Evolutionary conservation across 305 asterid species (phyloP).

Genomic region (Galium porrigens): DNA sequence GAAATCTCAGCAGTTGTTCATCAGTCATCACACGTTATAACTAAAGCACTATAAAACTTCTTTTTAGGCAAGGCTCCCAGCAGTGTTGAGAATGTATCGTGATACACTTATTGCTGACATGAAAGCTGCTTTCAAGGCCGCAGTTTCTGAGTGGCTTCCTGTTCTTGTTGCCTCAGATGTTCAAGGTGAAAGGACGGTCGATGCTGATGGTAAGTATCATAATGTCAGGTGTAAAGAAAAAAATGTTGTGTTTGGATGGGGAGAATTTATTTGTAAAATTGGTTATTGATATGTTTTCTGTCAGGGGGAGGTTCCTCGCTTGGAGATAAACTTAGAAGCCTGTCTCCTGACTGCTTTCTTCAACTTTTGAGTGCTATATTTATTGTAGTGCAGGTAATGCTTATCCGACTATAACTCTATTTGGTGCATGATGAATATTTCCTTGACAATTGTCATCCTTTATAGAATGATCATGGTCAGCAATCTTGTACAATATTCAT

Average conservation of each 20-base stretch:
- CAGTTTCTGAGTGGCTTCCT: slow-evolving; percentile 65
- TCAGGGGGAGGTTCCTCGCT: slow-evolving; percentile 78
- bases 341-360: slow-evolving; percentile 78
- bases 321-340: slow-evolving; percentile 74
- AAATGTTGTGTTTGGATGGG: neutral
- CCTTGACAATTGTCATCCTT: neutral
- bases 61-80: slow-evolving; percentile 85
- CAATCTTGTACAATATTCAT: neutral
- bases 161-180: slow-evolving; percentile 45
- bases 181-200: slow-evolving; percentile 65
- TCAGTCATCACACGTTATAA: neutral
- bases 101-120: slow-evolving; percentile 83
- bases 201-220: slow-evolving; percentile 58
- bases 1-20: neutral
- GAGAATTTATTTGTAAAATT: neutral
- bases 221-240: neutral
- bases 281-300: neutral
- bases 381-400: slow-evolving; percentile 87
- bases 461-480: neutral
- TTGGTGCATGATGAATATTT: neutral
- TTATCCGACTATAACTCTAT: slow-evolving; percentile 23
- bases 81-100: slow-evolving; percentile 81
- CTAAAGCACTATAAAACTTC: slow-evolving; percentile 3
- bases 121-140: slow-evolving; percentile 70
- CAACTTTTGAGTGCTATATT: slow-evolving; percentile 77